These are phyloP conservation scores for Monosporozyma siamensis DNA, from an alignment of 805 yeast species.

Conservation along the genomic window DNA sequence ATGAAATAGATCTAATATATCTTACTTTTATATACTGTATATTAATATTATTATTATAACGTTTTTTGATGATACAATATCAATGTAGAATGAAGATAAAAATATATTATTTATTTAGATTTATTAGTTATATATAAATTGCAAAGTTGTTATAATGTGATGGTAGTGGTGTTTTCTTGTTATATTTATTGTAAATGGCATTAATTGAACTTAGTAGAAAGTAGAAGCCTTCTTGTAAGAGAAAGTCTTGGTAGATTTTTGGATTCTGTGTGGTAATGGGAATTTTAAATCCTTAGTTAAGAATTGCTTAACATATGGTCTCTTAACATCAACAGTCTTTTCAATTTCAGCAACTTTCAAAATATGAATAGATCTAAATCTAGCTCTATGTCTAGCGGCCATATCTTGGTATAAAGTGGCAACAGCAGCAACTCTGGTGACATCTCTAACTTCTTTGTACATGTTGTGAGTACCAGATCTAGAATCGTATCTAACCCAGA, in stretches of 20 bases:
- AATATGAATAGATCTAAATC: slow-evolving; percentile 99
- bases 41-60: too few species aligned
- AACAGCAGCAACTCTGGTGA: slow-evolving; percentile 97
- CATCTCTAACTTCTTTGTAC: slow-evolving; percentile 99
- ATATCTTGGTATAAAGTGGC: slow-evolving; percentile 98
- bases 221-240: slow-evolving; percentile 93
- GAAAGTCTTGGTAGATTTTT: slow-evolving; percentile 79
- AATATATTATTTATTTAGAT: too few species aligned
- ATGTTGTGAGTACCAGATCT: slow-evolving; percentile 99
- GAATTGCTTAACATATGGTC: slow-evolving; percentile 98
- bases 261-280: slow-evolving; percentile 99
- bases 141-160: too few species aligned
- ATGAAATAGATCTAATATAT: too few species aligned
- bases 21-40: too few species aligned
- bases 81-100: too few species aligned
- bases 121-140: too few species aligned
- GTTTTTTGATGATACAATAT: too few species aligned
- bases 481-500: slow-evolving; percentile 99
- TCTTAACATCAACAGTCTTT: slow-evolving; percentile 96
- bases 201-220: slow-evolving; percentile 76
- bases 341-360: slow-evolving; percentile 98
- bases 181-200: too few species aligned
- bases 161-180: too few species aligned
- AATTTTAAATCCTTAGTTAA: slow-evolving; percentile 90
- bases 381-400: slow-evolving; percentile 99